Conservation (phyloP, 805 yeast genomes). For the Zygotorulaspora sp. region DNA sequence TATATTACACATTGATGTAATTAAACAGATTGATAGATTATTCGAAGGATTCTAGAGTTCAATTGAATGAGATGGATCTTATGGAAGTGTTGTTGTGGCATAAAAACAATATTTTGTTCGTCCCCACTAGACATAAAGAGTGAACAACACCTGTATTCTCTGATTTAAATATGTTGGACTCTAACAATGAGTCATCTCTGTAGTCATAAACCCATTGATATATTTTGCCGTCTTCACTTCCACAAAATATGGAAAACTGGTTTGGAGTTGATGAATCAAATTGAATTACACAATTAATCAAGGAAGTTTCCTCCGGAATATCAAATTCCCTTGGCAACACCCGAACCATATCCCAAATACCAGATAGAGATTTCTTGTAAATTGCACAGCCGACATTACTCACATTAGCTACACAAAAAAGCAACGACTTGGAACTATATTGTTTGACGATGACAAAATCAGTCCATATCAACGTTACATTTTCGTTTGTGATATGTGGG, state of each 20-base stretch:
- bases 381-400: constrained; percentile 22
- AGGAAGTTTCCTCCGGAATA: constrained; percentile 9
- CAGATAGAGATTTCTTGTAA: constrained; percentile 19
- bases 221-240: constrained; percentile 22
- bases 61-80: too few relatives aligned
- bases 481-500: not conserved
- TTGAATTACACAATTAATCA: constrained; percentile 17
- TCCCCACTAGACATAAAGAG: constrained; percentile 6
- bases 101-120: constrained; percentile 12
- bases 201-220: constrained; percentile 19
- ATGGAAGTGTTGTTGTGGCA: constrained; percentile 10
- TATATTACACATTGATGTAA: constrained; percentile 39
- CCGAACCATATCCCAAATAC: constrained; percentile 20
- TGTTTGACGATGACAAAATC: constrained; percentile 17
- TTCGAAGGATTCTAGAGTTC: constrained; percentile 33
- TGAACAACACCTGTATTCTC: constrained; percentile 6
- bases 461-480: constrained; percentile 8
- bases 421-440: constrained; percentile 11
- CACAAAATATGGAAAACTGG: constrained; percentile 14
- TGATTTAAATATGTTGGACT: constrained; percentile 3
- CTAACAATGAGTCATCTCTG: constrained; percentile 9
- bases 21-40: constrained; percentile 36
- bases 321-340: constrained; percentile 6
- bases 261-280: constrained; percentile 2
- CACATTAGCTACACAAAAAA: constrained; percentile 14